phyloP scores from a whole-genome alignment of 441 rosid species.

The Syzygium malaccense region DNA sequence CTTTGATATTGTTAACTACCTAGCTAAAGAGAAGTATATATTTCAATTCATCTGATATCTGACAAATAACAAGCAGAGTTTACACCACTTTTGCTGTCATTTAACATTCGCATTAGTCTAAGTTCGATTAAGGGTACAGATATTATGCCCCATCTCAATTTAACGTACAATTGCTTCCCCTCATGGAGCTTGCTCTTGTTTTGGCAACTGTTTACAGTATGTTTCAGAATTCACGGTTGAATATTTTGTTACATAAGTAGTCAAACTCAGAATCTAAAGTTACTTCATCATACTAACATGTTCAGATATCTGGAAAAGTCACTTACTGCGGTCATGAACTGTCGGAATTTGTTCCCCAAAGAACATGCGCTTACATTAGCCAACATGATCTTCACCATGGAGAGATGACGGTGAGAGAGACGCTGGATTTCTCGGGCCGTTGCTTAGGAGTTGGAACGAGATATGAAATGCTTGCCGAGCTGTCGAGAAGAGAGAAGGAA shows the following conservation, averaged over 20 bases:
- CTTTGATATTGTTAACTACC: neutral
- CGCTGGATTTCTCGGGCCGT: neutral
- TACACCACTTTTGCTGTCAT: neutral
- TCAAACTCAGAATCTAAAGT: neutral
- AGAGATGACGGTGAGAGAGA: constrained; percentile 1
- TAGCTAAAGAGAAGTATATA: neutral
- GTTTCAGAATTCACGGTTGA: neutral
- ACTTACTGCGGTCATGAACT: neutral
- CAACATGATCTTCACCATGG: neutral
- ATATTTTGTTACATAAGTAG: neutral
- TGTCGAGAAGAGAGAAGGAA: neutral
- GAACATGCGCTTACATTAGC: neutral
- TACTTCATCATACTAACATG: neutral
- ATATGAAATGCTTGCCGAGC: neutral
- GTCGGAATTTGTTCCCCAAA: neutral
- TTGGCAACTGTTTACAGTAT: neutral
- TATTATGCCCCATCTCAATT: neutral
- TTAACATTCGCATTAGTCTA: neutral
- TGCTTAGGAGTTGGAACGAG: neutral
- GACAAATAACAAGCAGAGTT: neutral
- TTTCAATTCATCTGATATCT: neutral
- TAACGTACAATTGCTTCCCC: neutral
- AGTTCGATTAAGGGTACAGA: neutral
- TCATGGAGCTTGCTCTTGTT: neutral
- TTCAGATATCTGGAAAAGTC: neutral